These are phyloP conservation scores for Hanseniaspora gamundiae DNA, from an alignment of 1,139 yeast species.

Conservation along the genomic window DNA sequence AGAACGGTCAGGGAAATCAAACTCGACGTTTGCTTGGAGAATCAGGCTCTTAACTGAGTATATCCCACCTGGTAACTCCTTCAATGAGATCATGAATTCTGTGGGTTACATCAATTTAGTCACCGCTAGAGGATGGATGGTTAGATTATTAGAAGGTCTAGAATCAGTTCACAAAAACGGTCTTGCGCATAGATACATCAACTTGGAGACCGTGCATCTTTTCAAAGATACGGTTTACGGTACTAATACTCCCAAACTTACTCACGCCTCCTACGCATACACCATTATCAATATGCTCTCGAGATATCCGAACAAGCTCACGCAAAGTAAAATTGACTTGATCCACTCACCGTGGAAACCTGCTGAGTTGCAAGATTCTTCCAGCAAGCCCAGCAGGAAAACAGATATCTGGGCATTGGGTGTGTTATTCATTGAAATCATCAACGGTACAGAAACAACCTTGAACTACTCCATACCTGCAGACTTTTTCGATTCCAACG, in stretches of 20 bases:
- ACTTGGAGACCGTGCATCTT: constrained; percentile 47
- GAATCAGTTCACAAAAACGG: constrained; percentile 79
- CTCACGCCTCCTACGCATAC: constrained; percentile 62
- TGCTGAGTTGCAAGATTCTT: constrained; percentile 49
- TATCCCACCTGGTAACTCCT: constrained; percentile 38
- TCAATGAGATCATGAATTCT: constrained; percentile 58
- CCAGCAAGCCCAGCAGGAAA: constrained; percentile 47
- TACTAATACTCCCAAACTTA: constrained; percentile 46
- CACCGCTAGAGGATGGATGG: constrained; percentile 78
- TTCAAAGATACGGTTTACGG: constrained; percentile 39
- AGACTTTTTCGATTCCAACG: constrained; percentile 38
- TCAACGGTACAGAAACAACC: constrained; percentile 49
- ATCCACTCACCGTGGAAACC: constrained; percentile 49
- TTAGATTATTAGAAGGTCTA: constrained; percentile 72
- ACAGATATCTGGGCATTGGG: constrained; percentile 94
- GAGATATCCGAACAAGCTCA: constrained; percentile 33
- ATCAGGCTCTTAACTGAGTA: constrained; percentile 59
- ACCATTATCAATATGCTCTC: constrained; percentile 48
- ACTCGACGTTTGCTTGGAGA: constrained; percentile 39
- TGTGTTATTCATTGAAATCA: constrained; percentile 58
- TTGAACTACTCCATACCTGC: constrained; percentile 46
- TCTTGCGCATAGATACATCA: constrained; percentile 56
- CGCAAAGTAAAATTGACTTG: constrained; percentile 13
- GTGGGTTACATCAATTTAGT: constrained; percentile 58
- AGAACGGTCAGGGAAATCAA: constrained; percentile 33